Base-by-base conservation (phyloP, 2,329 filamentous ascomycete species). In the Colletotrichum chlorophyti region DNA sequence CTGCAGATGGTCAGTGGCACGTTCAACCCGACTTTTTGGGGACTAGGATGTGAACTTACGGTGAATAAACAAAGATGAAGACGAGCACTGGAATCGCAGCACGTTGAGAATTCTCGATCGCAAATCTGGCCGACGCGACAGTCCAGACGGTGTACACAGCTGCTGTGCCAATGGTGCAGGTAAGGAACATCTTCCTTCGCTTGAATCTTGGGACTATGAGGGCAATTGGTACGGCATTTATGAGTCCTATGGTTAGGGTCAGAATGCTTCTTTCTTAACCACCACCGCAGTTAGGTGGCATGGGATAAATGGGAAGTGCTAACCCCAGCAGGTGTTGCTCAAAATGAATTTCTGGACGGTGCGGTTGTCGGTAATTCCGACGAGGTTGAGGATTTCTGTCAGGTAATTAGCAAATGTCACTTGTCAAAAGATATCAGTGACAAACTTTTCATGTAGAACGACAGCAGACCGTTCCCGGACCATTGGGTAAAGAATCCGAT, bases 401-500 rank as follows among this genome's bases (percentile, higher is more conserved):
- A n/a, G n/a, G n/a, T n/a, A n/a, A n/a, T n/a, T n/a, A n/a, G n/a
- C n/a, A n/a, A n/a, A n/a, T 74, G 62, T 73, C 73, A 65, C 76
- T 72, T 64, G 76, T 77, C 61, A 71, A 76, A n/a, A n/a, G n/a
- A n/a, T n/a, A n/a, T n/a, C n/a, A n/a, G n/a, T n/a, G n/a, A n/a
- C n/a, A n/a, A n/a, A n/a, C 71, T 49, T 76, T 77, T 9, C 75
- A 73, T 35, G 49, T 75, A 76, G 58, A 76, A 76, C 2, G 70
- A 72, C 23, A 76, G 66, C 1, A 76, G 54, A 0, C 68, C 72
- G 57, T 65, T 65, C 11, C 65, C 65, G 3, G 49, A 58, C 65
- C 63, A 63, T 19, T 66, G 64, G 0, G 60, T 81, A 63, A 83
- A 83, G 5, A 84, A 66, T 11, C 82, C 81, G 14, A 84, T 74